Base-by-base conservation (phyloP, 441 rosid species). In the Pelargonium myrrhifolium region DNA sequence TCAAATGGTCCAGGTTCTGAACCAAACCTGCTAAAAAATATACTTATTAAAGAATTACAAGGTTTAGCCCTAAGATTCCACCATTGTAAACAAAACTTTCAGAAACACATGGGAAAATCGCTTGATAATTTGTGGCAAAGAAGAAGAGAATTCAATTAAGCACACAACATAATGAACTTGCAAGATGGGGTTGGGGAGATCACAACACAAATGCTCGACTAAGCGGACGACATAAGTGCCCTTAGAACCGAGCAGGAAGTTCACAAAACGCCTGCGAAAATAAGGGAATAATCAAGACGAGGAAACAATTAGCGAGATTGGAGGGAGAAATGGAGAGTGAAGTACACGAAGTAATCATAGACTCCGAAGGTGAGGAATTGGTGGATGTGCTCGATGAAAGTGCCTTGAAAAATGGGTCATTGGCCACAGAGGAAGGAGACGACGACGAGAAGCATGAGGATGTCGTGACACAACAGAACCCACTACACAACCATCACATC, bases 381-480 rank as follows among this genome's bases (percentile, higher is more conserved):
- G 70, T 89, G 88, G 82, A 89, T 75, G 75, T 81, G 77, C 65
- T 86, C 82, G 75, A 93, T 83, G 37, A 92, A 92, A 43, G 97
- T 93, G 79, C 87, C 86, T 28, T 80, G 79, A 74, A 91, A 91
- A 82, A 91, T 87, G 7, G 96, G 97, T 97, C 96, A 89, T 70
- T 89, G 96, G n/a, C 99, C 96, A 64, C 97, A 93, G 53, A 93
- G 88, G 79, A 93, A 88, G 2, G 99, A 83, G 72, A 89, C 74
- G 55, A 87, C 79, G 39, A 89, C 86, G 7, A 82, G 39, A 20
- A 86, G 74, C 35, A 93, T 93, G 28, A 75, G 47, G 62, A 89
- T 37, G 73, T 96, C 96, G 51, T 91, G 95, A 70, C 87, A 77
- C 22, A 83, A 68, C 78, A 93, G 82, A 74, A 84, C 20, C 99